Evolutionary conservation across 1,284 basidiomycete species (phyloP).

Genomic region (Pterula multifida): DNA sequence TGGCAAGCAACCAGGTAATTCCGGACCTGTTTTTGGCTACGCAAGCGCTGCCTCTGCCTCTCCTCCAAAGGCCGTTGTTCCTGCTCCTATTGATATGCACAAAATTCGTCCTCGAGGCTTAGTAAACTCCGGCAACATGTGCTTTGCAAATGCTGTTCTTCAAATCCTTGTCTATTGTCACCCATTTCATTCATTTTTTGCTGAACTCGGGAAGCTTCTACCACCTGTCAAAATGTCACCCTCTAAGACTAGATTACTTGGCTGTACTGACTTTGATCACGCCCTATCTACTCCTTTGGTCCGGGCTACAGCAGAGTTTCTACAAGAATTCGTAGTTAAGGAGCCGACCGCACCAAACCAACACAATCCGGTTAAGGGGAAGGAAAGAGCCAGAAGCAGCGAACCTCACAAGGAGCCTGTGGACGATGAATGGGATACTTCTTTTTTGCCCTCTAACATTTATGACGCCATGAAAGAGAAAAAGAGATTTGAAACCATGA

Average conservation of each 20-base stretch:
- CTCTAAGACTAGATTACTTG: constrained; percentile 23
- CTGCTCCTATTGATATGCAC: constrained; percentile 6
- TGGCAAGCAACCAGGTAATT: constrained; percentile 20
- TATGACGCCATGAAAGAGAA: constrained; percentile 95
- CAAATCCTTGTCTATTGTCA: constrained; percentile 86
- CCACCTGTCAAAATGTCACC: constrained; percentile 19
- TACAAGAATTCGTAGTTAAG: constrained; percentile 61
- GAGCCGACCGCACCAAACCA: constrained; percentile 12
- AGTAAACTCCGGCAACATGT: constrained; percentile 95
- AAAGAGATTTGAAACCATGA: constrained; percentile 89
- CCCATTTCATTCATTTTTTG: constrained; percentile 77
- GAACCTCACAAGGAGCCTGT: constrained; percentile 20
- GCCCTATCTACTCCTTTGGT: constrained; percentile 51
- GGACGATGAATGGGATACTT: constrained; percentile 34
- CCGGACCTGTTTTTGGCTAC: constrained; percentile 26
- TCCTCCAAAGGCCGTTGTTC: constrained; percentile 24
- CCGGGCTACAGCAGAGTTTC: constrained; percentile 74
- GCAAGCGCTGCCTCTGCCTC: constrained; percentile 41
- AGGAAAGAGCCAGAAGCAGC: constrained; percentile 25
- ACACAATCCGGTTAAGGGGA: constrained; percentile 13
- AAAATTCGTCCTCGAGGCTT: constrained; percentile 62
- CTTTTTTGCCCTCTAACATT: constrained; percentile 83
- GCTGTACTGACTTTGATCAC: constrained; percentile 26
- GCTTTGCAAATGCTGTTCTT: constrained; percentile 91
- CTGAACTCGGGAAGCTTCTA: constrained; percentile 52